Conservation (phyloP, 208 protist species). For the Herpetomonas samuelpessoai region DNA sequence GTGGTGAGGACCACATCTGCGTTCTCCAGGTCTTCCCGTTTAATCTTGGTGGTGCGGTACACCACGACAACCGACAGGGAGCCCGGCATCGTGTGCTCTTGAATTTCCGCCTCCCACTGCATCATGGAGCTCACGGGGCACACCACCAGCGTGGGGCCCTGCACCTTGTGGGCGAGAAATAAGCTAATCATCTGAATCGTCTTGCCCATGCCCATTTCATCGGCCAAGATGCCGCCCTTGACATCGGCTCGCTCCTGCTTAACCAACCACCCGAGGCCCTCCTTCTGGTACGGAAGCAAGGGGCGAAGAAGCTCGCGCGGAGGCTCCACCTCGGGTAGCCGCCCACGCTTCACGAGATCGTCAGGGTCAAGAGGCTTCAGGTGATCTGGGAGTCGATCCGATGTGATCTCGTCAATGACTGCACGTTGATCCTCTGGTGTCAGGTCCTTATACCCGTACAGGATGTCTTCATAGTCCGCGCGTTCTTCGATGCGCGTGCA, state of each 20-base stretch:
- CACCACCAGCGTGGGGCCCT: conserved; percentile 86
- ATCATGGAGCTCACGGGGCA: conserved; percentile 91
- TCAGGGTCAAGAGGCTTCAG: conserved; percentile 80
- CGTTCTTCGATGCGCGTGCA: conserved; percentile 60
- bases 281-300: conserved; percentile 83
- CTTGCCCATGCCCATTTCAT: conserved; percentile 99
- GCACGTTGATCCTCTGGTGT: conserved; percentile 37
- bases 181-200: conserved; percentile 95
- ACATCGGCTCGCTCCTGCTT: conserved; percentile 57
- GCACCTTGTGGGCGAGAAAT: conserved; percentile 67
- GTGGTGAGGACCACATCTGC: conserved; percentile 95
- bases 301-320: conserved; percentile 53
- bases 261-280: conserved; percentile 87
- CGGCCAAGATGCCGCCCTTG: conserved; percentile 95
- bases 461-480: conserved; percentile 18
- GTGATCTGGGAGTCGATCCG: conserved; percentile 48
- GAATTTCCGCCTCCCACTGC: conserved; percentile 91
- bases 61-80: conserved; percentile 77
- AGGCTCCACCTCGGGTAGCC: conserved; percentile 43
- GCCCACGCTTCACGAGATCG: conserved; percentile 62
- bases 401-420: conserved; percentile 61
- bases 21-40: conserved; percentile 61
- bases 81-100: conserved; percentile 62
- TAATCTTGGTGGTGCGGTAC: conserved; percentile 51
- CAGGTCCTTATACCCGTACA: conserved; percentile 56